Evolutionary conservation across 148 eudicot species (phyloP).

Genomic region (Euryodendron excelsum): DNA sequence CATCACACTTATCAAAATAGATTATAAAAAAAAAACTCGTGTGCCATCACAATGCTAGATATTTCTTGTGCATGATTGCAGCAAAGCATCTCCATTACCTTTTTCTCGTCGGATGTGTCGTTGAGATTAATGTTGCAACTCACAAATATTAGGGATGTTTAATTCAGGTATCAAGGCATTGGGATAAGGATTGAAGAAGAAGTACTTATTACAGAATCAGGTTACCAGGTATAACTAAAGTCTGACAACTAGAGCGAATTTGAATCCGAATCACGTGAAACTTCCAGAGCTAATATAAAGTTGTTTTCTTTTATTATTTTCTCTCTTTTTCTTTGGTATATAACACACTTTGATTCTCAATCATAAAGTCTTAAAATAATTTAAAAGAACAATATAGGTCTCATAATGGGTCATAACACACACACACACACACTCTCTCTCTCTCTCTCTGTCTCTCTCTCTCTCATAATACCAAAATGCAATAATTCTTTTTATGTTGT

Average conservation of each 20-base stretch:
- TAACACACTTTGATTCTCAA: neutral
- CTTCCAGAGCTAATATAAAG: neutral
- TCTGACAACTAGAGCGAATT: neutral
- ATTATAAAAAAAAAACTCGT: too few relatives aligned
- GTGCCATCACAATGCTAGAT: neutral
- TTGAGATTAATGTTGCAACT: neutral
- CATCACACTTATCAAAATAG: too few relatives aligned
- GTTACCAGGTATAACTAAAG: constrained; percentile 63
- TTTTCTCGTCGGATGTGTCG: neutral
- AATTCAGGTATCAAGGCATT: constrained; percentile 81
- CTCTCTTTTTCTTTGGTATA: neutral
- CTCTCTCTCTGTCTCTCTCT: too few relatives aligned
- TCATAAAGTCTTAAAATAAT: neutral
- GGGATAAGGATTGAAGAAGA: constrained; percentile 97
- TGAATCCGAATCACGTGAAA: too few relatives aligned
- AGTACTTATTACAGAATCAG: constrained; percentile 82
- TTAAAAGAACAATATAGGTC: neutral
- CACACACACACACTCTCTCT: too few relatives aligned
- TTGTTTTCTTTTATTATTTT: too few relatives aligned
- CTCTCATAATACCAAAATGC: neutral
- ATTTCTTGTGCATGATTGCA: too few relatives aligned
- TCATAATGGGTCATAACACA: neutral
- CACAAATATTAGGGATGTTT: neutral
- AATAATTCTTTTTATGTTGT: neutral
- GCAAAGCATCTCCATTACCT: neutral